Conservation (phyloP, 495 filamentous ascomycete genomes). For the Podospora pseudoanserina region DNA sequence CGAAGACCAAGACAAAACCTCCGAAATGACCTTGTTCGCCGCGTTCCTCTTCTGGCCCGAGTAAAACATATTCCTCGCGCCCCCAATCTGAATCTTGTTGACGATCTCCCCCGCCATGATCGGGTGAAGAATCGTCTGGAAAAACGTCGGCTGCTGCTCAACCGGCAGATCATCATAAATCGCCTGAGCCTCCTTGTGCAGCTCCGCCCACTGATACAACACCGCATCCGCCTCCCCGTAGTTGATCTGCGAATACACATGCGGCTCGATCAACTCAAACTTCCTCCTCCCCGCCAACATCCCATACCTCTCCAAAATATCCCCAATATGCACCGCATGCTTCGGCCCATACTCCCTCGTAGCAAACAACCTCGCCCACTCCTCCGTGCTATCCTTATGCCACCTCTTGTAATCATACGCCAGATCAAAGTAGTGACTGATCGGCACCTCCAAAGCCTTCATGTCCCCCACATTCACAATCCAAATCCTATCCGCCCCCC, state of each 20-base stretch:
- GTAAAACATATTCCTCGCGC: constrained; percentile 60
- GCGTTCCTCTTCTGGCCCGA: constrained; percentile 61
- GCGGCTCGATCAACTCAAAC: constrained; percentile 63
- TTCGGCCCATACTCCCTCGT: constrained; percentile 56
- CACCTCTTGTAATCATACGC: constrained; percentile 59
- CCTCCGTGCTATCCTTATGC: constrained; percentile 51
- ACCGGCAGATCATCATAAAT: constrained; percentile 53
- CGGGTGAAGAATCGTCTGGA: constrained; percentile 68
- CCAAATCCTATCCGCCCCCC: constrained; percentile 66
- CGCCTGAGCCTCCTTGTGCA: constrained; percentile 50
- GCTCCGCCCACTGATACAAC: constrained; percentile 59
- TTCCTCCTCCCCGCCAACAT: constrained; percentile 62
- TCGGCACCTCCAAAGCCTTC: constrained; percentile 65
- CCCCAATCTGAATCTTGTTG: constrained; percentile 58
- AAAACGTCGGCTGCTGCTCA: constrained; percentile 55
- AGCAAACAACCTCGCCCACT: constrained; percentile 57
- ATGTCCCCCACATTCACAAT: constrained; percentile 74
- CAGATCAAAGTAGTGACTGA: constrained; percentile 63
- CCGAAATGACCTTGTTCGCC: constrained; percentile 58
- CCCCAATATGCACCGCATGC: constrained; percentile 48
- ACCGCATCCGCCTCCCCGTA: constrained; percentile 68
- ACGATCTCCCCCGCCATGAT: constrained; percentile 59
- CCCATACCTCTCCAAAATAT: constrained; percentile 58
- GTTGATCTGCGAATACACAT: constrained; percentile 62
- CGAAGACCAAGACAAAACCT: constrained; percentile 57